Evolutionary conservation across 345 rosid genomes (phyloP), one percentile per base, ranked within the genome.

Genomic region (Eucalyptus coolabah): DNA sequence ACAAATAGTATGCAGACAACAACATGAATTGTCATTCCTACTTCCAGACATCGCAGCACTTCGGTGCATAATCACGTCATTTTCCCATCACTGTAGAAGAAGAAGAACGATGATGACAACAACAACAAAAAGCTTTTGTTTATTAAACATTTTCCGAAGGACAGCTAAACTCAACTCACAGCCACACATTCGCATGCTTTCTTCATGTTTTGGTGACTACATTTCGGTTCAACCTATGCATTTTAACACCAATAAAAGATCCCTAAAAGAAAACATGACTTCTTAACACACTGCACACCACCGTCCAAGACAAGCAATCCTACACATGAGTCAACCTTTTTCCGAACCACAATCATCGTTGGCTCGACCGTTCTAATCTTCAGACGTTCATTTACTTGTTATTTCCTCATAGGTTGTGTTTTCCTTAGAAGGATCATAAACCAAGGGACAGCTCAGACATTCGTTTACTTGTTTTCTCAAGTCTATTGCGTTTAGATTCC

Each of bases 61-160:
- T 44, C 44, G 4, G 44, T 7, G 0, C 24, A 18, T 34, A 34
- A 15, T 34, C 24, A 3, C 13, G 0, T 5, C 81, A 34, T 69
- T 69, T 69, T 69, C 13, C 26, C 81, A 9, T 69, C 3, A 69
- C 24, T 69, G 3, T 18, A 9, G 81, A 69, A 34, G 37, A 34
- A 34, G 37, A 34, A 34, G 37, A 34, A 34, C 3, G 37, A 34
- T 3, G 37, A 34, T 3, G 37, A 47, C 12, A 12, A 69, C 24
- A 34, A 69, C 9, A 32, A 16, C 6, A 2, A 19, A 16, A 67
- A 34, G 1, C 24, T 34, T 34, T 34, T 19, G 3, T 32, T 69
- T 34, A 18, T 18, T 34, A 34, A 69, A 18, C 23, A 69, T 32
- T 69, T 34, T 69, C 24, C 14, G 1, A 69, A 69, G 42, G 81